A percentile compares a stretch with the other conserved stretches of the same genome.
Conservation (phyloP, 1,284 basidiomycete genomes). For the Leccinum fuscescens region DNA sequence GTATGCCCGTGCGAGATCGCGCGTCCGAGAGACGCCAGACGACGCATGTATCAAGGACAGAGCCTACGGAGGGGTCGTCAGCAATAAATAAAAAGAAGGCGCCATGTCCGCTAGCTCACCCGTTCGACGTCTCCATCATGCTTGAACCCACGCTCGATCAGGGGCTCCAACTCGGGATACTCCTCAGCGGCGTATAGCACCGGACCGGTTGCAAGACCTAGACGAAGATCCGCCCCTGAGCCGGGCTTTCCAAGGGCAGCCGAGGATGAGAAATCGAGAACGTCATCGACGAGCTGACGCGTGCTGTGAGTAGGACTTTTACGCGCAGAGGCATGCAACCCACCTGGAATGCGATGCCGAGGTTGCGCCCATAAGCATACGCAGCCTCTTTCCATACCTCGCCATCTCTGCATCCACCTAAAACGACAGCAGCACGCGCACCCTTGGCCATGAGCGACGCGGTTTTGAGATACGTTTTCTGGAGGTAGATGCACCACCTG, state of each 20-base stretch:
- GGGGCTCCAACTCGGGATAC: constrained; percentile 74
- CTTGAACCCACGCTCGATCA: constrained; percentile 85
- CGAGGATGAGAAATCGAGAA: constrained; percentile 78
- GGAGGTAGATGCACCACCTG: constrained; percentile 86
- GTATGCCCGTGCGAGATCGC: constrained; percentile 75
- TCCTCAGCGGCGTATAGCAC: constrained; percentile 95
- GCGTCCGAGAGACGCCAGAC: constrained; percentile 78
- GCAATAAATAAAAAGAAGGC: neutral
- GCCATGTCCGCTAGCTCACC: constrained; percentile 41
- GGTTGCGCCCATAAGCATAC: constrained; percentile 86
- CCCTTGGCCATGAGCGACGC: constrained; percentile 96
- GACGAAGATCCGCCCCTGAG: constrained; percentile 76
- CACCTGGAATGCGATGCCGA: constrained; percentile 95
- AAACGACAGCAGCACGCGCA: constrained; percentile 82
- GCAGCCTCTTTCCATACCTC: constrained; percentile 91
- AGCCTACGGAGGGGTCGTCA: constrained; percentile 48
- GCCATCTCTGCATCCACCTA: constrained; percentile 82
- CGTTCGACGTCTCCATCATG: constrained; percentile 82
- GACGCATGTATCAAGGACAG: constrained; percentile 71
- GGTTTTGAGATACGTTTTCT: constrained; percentile 96
- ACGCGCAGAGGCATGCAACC: constrained; percentile 24
- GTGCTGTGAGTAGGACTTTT: constrained; percentile 1
- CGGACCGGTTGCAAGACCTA: constrained; percentile 90
- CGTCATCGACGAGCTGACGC: constrained; percentile 86
- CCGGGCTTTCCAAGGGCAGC: constrained; percentile 80